phyloP scores from a whole-genome alignment of 2,329 filamentous ascomycete genomes.

The Aspergillus sp. region DNA sequence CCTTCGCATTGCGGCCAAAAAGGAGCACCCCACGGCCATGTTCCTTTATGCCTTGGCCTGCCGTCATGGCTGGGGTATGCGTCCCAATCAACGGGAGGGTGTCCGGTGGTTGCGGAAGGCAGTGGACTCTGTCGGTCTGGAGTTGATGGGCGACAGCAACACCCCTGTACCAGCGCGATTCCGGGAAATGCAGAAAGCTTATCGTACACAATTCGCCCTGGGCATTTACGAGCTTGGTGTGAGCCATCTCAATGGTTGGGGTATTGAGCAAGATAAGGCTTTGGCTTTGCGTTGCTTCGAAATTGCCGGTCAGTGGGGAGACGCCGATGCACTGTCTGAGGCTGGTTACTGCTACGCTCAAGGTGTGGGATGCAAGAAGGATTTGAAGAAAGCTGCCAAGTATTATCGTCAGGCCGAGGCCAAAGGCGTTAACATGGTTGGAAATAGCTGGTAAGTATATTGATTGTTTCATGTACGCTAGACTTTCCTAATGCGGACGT shows the following conservation, averaged over 20 bases:
- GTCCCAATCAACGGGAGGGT: constrained; percentile 80
- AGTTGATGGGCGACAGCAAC: constrained; percentile 70
- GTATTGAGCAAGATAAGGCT: constrained; percentile 83
- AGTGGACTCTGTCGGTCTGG: constrained; percentile 72
- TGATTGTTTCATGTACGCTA: constrained; percentile 2
- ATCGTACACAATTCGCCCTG: constrained; percentile 87
- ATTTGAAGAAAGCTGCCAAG: constrained; percentile 85
- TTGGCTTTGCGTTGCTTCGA: constrained; percentile 90
- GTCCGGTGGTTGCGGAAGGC: constrained; percentile 89
- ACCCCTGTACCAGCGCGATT: constrained; percentile 44
- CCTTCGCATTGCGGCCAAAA: constrained; percentile 76
- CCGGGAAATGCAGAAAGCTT: constrained; percentile 65
- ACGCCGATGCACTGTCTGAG: constrained; percentile 87
- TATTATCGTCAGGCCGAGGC: constrained; percentile 87
- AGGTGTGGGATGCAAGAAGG: constrained; percentile 89
- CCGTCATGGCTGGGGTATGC: constrained; percentile 96
- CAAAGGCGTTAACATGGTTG: constrained; percentile 94
- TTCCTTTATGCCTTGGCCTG: constrained; percentile 91
- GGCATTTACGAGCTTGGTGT: constrained; percentile 95
- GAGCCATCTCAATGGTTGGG: constrained; percentile 97
- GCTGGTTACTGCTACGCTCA: constrained; percentile 95
- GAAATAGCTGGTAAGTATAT: constrained; percentile 82
- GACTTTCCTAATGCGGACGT: constrained; percentile 6
- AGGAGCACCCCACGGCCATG: constrained; percentile 88
- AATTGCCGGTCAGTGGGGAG: constrained; percentile 91